A percentile compares a stretch with the other conserved stretches of the same genome.
These are phyloP conservation scores for Stentor roeselii DNA, from an alignment of 73 alveolate species.

Conservation along the genomic window DNA sequence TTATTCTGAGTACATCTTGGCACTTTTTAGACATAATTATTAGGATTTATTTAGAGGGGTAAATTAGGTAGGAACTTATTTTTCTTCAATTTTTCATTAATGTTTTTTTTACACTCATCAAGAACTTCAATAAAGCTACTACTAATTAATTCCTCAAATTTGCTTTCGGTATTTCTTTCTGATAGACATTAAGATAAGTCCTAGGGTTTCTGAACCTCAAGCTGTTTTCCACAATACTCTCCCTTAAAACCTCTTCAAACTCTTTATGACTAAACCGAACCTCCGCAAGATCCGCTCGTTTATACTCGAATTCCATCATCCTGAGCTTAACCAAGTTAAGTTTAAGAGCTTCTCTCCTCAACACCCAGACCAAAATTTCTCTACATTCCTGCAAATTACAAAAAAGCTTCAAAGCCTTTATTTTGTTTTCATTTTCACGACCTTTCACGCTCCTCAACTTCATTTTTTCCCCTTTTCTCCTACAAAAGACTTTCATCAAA, in stretches of 20 bases:
- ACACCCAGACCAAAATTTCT: not conserved
- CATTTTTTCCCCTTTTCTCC: conserved; percentile 1
- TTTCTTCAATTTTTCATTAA: no score
- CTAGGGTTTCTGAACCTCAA: not conserved
- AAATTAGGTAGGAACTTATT: no score
- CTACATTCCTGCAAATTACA: not conserved
- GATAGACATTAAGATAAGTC: not conserved
- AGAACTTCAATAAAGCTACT: no score
- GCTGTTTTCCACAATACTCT: not conserved
- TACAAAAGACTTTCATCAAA: not conserved
- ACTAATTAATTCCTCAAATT: no score
- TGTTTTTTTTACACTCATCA: no score
- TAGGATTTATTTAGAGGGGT: no score
- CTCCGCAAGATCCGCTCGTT: not conserved
- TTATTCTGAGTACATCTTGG: no score
- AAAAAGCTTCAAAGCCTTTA: no score
- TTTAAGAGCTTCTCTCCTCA: not conserved
- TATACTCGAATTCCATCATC: not conserved
- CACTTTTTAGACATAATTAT: no score
- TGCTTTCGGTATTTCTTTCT: no score
- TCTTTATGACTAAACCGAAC: not conserved
- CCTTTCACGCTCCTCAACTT: not conserved
- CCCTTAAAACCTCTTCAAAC: not conserved
- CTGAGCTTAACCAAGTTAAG: not conserved
- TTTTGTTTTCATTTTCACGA: not conserved